Base-by-base conservation (phyloP, 179 eudicot genomes). In the Silene noctiflora region DNA sequence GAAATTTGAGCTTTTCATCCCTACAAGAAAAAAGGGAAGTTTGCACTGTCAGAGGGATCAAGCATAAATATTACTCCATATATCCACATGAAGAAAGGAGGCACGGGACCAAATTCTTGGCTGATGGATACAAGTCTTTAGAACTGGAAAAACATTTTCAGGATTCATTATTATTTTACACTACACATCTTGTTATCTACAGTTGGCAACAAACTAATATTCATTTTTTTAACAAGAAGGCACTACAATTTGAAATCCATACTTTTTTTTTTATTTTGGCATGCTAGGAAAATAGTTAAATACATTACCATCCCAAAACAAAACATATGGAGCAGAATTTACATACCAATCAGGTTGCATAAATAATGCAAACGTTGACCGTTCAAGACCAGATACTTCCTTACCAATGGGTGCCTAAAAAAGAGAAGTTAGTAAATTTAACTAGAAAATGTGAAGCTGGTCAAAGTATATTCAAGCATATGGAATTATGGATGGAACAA, bases 291-390 rank as follows among this genome's bases (percentile, higher is more conserved):
- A 65, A 12, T 27, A 27, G 2, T 2, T 27, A 2, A 27, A 27
- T 1, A 27, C 29, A 27, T 14, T 6, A 31, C 63, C 51, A 75
- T 29, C 2, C 12, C 20, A 3, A 35, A 35, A 14, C 3, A 55
- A 55, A 55, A 4, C 2, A 10, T 17, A 55, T 5, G 20, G 1
- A 55, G 7, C 20, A 17, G 2, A 17, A 55, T 55, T 14, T 55
- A 56, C 79, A 27, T 90, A 94, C 98, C 98, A 94, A 80, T 94
- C 92, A 78, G 98, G 98, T 87, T 94, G 98, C 98, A 92, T 94
- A 80, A 94, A 94, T 68, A 94, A 82, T 53, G 98, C 98, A 85
- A 92, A 94, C 7, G 98, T 94, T 9, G 98, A 88, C 46, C 98
- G 91, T 66, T 92, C 98, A 78, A 94, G 80, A 20, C 90, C 96